Conservation (phyloP, 768 basidiomycete genomes). For the Leucocoprinus leucothites region DNA sequence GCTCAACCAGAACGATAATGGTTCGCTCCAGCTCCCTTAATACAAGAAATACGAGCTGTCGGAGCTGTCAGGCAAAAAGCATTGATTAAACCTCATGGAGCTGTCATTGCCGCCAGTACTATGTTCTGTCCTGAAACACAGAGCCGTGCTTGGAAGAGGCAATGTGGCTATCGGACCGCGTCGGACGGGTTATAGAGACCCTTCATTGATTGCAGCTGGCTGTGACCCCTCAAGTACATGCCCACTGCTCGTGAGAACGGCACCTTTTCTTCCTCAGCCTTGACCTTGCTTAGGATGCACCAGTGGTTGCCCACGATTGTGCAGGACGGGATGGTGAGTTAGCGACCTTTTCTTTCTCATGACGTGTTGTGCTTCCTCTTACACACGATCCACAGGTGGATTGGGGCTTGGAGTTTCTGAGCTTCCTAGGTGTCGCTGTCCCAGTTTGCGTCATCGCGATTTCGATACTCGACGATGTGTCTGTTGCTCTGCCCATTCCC, state of each 20-base stretch:
- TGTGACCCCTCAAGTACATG: conserved; percentile 8
- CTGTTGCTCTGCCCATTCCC: conserved; percentile 4
- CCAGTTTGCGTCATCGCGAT: conserved; percentile 4
- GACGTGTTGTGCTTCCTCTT: neutral
- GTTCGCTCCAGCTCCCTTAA: neutral
- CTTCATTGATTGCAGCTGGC: conserved; percentile 10
- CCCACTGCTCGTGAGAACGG: conserved; percentile 12
- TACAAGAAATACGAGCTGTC: neutral
- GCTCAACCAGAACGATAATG: neutral
- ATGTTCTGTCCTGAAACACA: conserved; percentile 1
- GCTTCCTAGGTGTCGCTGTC: neutral
- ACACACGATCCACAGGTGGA: neutral
- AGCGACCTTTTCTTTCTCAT: neutral
- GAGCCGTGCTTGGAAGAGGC: neutral
- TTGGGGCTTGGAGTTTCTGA: conserved; percentile 5
- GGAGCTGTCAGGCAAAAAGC: neutral
- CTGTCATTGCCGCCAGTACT: neutral
- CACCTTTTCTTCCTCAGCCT: conserved; percentile 10
- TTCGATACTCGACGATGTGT: conserved; percentile 5
- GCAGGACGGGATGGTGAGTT: conserved; percentile 8
- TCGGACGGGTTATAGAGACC: conserved; percentile 10
- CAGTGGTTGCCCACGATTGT: neutral
- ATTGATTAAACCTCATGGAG: conserved; percentile 8
- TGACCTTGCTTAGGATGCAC: conserved; percentile 1
- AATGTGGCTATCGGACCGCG: conserved; percentile 9